Evolutionary conservation across 192 early-diverging fungal genomes (phyloP).

Genomic region (Backusella australiensis): DNA sequence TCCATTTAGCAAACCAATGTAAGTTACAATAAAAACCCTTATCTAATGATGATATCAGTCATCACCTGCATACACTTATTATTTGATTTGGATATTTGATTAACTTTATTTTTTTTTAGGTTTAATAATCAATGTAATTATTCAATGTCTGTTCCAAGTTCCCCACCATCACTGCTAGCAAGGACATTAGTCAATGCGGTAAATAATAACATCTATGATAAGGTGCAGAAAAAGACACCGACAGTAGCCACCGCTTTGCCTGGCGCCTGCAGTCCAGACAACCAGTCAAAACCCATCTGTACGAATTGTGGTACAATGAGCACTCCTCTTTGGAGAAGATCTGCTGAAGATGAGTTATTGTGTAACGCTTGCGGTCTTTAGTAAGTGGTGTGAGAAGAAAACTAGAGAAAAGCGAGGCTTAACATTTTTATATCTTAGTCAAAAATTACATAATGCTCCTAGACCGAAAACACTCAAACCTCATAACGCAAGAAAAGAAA

Average conservation of each 20-base stretch:
- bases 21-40: not conserved
- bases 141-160: conserved; percentile 12
- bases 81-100: not conserved
- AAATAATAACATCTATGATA: not conserved
- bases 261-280: not conserved
- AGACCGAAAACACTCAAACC: conserved; percentile 81
- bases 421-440: conserved; percentile 13
- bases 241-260: not conserved
- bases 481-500: conserved; percentile 61
- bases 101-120: conserved; percentile 15
- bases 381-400: conserved; percentile 39
- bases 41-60: too few relatives aligned
- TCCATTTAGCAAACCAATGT: not conserved
- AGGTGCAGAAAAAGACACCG: not conserved
- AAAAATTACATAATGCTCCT: conserved; percentile 82
- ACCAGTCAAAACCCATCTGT: conserved; percentile 39
- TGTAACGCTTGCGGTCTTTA: conserved; percentile 99
- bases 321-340: conserved; percentile 94
- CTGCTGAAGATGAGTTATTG: conserved; percentile 76
- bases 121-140: conserved; percentile 8
- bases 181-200: not conserved
- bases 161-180: not conserved
- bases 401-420: not conserved
- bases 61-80: not conserved
- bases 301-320: conserved; percentile 75